A percentile compares a stretch with the other conserved stretches of the same genome.
Evolutionary conservation across 257 asterid species (phyloP).

Genomic region (Jaltomata sinuosa): DNA sequence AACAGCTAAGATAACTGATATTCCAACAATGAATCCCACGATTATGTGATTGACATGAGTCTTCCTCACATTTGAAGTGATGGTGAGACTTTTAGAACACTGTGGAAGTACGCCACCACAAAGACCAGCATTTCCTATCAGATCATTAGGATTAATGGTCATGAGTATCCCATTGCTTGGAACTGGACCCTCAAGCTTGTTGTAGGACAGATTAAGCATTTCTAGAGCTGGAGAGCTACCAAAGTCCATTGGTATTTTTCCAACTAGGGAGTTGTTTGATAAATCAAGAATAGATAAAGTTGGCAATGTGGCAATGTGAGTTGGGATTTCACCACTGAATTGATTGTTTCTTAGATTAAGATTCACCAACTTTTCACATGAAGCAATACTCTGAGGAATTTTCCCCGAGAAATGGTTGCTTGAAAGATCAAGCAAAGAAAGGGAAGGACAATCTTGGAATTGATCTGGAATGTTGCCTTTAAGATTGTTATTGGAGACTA

Average conservation of each 20-base stretch:
- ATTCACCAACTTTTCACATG: constrained; percentile 47
- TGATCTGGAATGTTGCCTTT: constrained; percentile 53
- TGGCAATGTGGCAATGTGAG: constrained; percentile 46
- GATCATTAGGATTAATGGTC: constrained; percentile 53
- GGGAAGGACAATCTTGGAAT: constrained; percentile 57
- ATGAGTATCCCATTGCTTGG: constrained; percentile 51
- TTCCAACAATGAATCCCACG: constrained; percentile 38
- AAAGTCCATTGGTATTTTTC: constrained; percentile 49
- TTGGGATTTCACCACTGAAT: constrained; percentile 60
- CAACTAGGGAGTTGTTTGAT: constrained; percentile 54
- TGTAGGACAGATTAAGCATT: constrained; percentile 52
- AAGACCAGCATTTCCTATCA: constrained; percentile 55
- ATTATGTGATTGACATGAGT: constrained; percentile 32
- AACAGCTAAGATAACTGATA: constrained; percentile 23
- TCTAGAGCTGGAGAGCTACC: constrained; percentile 74
- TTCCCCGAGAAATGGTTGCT: constrained; percentile 48
- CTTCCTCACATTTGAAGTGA: constrained; percentile 15
- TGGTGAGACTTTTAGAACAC: constrained; percentile 25
- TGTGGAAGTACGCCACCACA: constrained; percentile 70
- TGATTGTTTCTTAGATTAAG: constrained; percentile 45
- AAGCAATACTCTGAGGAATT: constrained; percentile 61
- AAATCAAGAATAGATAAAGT: constrained; percentile 57
- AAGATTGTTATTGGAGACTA: constrained; percentile 46
- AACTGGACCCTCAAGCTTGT: constrained; percentile 62
- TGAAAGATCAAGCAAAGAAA: constrained; percentile 51